phyloP scores from a whole-genome alignment of 2,329 filamentous ascomycete species.

The Eurotiales sp. region DNA sequence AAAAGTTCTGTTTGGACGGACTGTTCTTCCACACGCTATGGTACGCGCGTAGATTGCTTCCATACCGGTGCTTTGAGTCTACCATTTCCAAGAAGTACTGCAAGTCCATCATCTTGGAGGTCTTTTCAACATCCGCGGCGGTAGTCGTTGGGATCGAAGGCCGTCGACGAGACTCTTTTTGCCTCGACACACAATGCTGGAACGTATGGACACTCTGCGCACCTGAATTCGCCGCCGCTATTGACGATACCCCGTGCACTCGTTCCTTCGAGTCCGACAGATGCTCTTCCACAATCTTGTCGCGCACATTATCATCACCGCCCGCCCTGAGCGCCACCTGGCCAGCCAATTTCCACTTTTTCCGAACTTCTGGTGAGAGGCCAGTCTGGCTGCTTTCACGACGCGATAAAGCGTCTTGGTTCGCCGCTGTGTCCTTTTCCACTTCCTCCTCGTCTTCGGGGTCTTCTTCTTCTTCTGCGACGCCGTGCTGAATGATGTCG shows the following conservation, averaged over 20 bases:
- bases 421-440: not conserved
- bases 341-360: conserved; percentile 73
- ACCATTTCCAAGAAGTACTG: conserved; percentile 70
- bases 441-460: not conserved
- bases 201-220: conserved; percentile 21
- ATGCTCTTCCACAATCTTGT: conserved; percentile 45
- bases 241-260: conserved; percentile 4
- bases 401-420: not conserved
- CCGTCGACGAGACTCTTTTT: conserved; percentile 24
- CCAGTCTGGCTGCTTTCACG: conserved; percentile 16
- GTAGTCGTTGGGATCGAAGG: conserved; percentile 23
- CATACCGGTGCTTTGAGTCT: conserved; percentile 81
- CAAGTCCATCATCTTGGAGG: conserved; percentile 75
- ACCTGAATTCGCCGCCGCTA: conserved; percentile 2
- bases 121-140: conserved; percentile 36
- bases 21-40: conserved; percentile 79
- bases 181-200: conserved; percentile 24
- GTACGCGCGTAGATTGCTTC: conserved; percentile 74
- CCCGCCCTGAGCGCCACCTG: conserved; percentile 69
- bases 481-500: not conserved
- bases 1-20: conserved; percentile 81
- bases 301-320: conserved; percentile 54
- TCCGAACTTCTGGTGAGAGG: conserved; percentile 48
- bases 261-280: conserved; percentile 26
- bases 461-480: conserved; percentile 2